phyloP scores from a whole-genome alignment of 768 basidiomycete species.

The Lyophyllum atratum region DNA sequence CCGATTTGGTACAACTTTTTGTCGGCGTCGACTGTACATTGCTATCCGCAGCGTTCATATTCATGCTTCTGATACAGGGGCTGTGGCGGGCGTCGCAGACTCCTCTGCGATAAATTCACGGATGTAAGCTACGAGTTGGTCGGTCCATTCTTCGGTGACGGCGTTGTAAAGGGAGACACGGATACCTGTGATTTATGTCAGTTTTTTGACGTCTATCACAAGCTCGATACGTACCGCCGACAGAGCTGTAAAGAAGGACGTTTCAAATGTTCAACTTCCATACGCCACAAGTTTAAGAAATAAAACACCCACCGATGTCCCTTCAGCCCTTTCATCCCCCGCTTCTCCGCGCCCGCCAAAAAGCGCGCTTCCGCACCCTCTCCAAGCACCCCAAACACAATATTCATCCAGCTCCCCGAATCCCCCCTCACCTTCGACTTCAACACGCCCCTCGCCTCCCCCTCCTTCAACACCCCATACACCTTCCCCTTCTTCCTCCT shows the following conservation, averaged over 20 bases:
- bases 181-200: slow-evolving; percentile 47
- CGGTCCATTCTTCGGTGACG: slow-evolving; percentile 72
- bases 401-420: slow-evolving; percentile 94
- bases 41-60: background rate
- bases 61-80: slow-evolving; percentile 11
- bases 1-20: background rate
- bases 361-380: slow-evolving; percentile 77
- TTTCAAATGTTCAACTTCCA: background rate
- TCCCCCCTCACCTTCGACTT: slow-evolving; percentile 70
- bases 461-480: slow-evolving; percentile 72
- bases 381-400: slow-evolving; percentile 78
- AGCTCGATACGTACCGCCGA: slow-evolving; percentile 50
- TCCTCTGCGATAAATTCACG: slow-evolving; percentile 46
- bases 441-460: slow-evolving; percentile 71
- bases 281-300: background rate
- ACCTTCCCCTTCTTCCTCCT: slow-evolving; percentile 73
- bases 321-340: slow-evolving; percentile 83
- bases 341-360: slow-evolving; percentile 75
- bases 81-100: slow-evolving; percentile 8
- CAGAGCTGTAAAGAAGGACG: slow-evolving; percentile 41
- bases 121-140: slow-evolving; percentile 61
- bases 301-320: slow-evolving; percentile 78
- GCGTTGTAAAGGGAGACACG: slow-evolving; percentile 91
- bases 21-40: background rate
- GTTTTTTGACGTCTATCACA: background rate